Base-by-base conservation (phyloP, 2,329 filamentous ascomycete species). In the Didymella arachidicola region DNA sequence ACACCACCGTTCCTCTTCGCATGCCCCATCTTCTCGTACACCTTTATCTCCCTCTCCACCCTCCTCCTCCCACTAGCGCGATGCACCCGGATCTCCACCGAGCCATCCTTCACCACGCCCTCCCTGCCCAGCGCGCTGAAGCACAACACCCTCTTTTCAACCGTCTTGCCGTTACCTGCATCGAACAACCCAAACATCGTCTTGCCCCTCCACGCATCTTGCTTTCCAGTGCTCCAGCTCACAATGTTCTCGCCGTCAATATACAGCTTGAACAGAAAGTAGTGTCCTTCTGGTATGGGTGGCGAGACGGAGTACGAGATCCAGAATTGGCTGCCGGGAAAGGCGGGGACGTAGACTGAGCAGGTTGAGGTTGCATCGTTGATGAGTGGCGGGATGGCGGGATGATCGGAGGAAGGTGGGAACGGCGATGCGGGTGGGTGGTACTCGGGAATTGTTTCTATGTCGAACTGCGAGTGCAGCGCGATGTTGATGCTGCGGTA, bases 241-340 rank as follows among this genome's bases (percentile, higher is more conserved):
- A 80, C 67, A 14, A 81, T 62, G 29, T 73, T 71, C 26, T 65
- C 64, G 16, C 72, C 75, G 34, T 79, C 72, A 59, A 81, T 68
- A 61, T 77, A 77, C 29, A 82, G 68, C 64, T 82, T 82, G 76
- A 83, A 83, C 59, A 81, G 76, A 57, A 78, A 81, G 60, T 71
- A 69, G 34, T 74, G 65, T 1, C 64, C 68, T 1, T 64, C 66
- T 3, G 72, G 73, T 1, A 75, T 63, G 3, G 73, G 73, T 5
- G 68, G 68, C 6, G 60, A 63, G 55, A 78, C 62, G 16, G 61
- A 64, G 62, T 81, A 82, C 22, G 65, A 60, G 53, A 82, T 71
- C 79, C 80, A 82, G 67, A 82, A 81, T 7, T 77, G 77, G 29
- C 73, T 76, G 0, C 67, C 69, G 0, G 77, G 73, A 12, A 75